Base-by-base conservation (phyloP, 495 filamentous ascomycete genomes). In the Aspergillus carlsbadensis region DNA sequence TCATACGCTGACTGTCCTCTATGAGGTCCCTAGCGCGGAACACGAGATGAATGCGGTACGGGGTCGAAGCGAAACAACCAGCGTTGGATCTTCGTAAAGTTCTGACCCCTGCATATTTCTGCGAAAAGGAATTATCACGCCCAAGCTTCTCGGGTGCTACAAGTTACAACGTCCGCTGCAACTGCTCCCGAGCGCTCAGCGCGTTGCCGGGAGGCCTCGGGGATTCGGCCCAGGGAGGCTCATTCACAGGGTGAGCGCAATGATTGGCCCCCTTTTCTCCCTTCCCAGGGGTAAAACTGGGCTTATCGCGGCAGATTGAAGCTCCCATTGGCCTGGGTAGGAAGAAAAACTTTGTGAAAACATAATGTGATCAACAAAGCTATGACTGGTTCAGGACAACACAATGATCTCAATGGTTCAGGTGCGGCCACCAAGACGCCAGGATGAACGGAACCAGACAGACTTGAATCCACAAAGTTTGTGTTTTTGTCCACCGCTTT, bases 191-290 rank as follows among this genome's bases (percentile, higher is more conserved):
- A n/a, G n/a, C n/a, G n/a, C n/a, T n/a, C n/a, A n/a, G n/a, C n/a
- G n/a, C n/a, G n/a, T n/a, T n/a, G n/a, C n/a, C 11, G 39, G n/a
- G n/a, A 20, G 4, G 39, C n/a, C 39, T 18, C 8, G n/a, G 6
- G 17, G n/a, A 17, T 29, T 29, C 8, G 26, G 26, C 4, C 26
- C 26, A 29, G n/a, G 35, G 35, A 39, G 18, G 15, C 39, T 17
- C 39, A 41, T 41, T 41, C 39, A 48, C n/a, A n/a, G 17, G 45
- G 10, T 29, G 13, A 14, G 17, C 15, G 17, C 13, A 5, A 31
- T 54, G 51, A 54, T 59, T 59, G 57, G 50, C 49, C 57, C 43
- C 57, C 57, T 46, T 59, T 59, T 59, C 33, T 35, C 33, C 40
- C 17, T 40, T 54, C 15, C 35, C 33, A 47, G 41, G 34, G 22